Evolutionary conservation across 495 filamentous ascomycete species (phyloP).

Genomic region (Pyrenula aspistea): DNA sequence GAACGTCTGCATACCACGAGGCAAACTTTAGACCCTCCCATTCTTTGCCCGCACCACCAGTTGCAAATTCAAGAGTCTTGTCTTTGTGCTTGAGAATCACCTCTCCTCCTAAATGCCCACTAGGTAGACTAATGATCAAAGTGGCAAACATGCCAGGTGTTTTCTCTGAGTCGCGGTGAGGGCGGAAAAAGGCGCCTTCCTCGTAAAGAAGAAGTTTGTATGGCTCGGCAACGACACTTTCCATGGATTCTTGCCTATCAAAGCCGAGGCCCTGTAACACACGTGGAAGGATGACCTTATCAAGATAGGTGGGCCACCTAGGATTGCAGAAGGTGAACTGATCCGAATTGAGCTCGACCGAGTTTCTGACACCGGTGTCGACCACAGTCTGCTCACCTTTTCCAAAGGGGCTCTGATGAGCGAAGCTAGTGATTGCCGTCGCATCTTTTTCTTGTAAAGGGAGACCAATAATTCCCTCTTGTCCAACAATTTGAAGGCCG

Average conservation of each 20-base stretch:
- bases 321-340: conserved; percentile 30
- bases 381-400: conserved; percentile 32
- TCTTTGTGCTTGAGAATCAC: conserved; percentile 29
- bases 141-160: conserved; percentile 44
- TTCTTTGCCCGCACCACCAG: conserved; percentile 13
- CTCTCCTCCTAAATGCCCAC: conserved; percentile 35
- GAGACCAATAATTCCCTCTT: conserved; percentile 22
- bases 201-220: conserved; percentile 48
- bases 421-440: conserved; percentile 21
- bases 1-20: conserved; percentile 44
- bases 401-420: conserved; percentile 32
- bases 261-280: conserved; percentile 19
- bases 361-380: conserved; percentile 33
- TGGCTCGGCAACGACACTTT: conserved; percentile 21
- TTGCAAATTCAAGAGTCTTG: conserved; percentile 18
- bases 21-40: conserved; percentile 21
- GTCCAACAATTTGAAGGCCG: conserved; percentile 24
- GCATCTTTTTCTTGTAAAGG: conserved; percentile 31
- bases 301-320: conserved; percentile 16
- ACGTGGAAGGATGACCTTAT: conserved; percentile 5
- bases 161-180: conserved; percentile 43
- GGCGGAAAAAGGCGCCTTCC: conserved; percentile 38
- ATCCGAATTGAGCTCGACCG: conserved; percentile 33
- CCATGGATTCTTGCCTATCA: conserved; percentile 3
- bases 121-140: conserved; percentile 40